These are phyloP conservation scores for Hirschioporus abietinus DNA, from an alignment of 768 basidiomycete species.

Conservation along the genomic window DNA sequence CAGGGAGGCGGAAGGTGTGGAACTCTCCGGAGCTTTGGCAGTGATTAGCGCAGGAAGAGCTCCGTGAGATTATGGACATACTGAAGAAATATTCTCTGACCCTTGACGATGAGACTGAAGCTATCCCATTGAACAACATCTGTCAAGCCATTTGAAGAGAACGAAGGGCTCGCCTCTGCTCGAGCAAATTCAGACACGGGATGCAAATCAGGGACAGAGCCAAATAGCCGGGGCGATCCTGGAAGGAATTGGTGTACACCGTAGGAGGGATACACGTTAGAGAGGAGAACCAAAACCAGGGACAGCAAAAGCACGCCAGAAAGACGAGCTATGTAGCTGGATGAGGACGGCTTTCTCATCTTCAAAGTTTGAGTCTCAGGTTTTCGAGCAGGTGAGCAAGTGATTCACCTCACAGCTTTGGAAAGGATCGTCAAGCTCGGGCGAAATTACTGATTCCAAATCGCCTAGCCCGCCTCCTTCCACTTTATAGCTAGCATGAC, in stretches of 20 bases:
- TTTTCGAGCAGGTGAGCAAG: neutral
- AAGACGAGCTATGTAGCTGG: neutral
- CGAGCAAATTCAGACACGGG: neutral
- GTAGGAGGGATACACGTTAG: neutral
- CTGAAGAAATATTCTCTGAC: constrained; percentile 70
- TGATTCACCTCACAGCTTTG: neutral
- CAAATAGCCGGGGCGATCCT: neutral
- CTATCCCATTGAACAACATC: constrained; percentile 53
- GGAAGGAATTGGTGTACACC: neutral
- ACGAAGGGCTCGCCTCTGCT: neutral
- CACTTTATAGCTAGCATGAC: neutral
- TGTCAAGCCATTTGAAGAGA: constrained; percentile 18
- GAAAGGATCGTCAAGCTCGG: neutral
- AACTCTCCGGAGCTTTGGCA: constrained; percentile 71
- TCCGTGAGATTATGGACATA: constrained; percentile 28
- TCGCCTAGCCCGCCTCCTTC: neutral
- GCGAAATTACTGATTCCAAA: neutral
- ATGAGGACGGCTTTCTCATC: neutral
- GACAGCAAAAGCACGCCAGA: neutral
- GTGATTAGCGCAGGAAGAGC: neutral
- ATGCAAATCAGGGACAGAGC: neutral
- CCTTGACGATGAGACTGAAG: constrained; percentile 63
- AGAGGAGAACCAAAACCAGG: neutral
- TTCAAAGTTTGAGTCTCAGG: neutral
- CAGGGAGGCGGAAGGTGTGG: constrained; percentile 77